Evolutionary conservation across 257 asterid genomes (phyloP).

Genomic region (Primulina eburnea): DNA sequence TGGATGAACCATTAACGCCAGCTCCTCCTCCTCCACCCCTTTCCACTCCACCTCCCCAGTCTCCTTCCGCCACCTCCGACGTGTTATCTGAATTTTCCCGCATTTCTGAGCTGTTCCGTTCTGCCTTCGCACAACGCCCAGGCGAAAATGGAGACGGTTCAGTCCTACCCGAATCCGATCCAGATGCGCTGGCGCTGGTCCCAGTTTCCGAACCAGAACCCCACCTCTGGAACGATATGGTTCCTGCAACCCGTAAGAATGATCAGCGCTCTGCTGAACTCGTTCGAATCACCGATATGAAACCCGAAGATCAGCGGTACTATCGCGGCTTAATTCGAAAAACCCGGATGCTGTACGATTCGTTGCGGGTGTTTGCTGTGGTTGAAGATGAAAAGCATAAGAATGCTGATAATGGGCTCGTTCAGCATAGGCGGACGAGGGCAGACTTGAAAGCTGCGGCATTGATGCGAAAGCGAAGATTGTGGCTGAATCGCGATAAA

Average conservation of each 20-base stretch:
- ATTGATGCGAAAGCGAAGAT: conserved; percentile 50
- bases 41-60: background rate
- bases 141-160: conserved; percentile 21
- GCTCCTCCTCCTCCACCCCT: background rate
- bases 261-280: conserved; percentile 48
- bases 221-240: conserved; percentile 29
- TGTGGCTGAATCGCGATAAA: conserved; percentile 77
- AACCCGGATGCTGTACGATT: conserved; percentile 27
- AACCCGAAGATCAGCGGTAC: conserved; percentile 23
- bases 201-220: conserved; percentile 31
- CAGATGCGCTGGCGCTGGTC: conserved; percentile 41
- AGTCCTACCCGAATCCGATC: conserved; percentile 29
- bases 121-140: conserved; percentile 32
- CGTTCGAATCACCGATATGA: conserved; percentile 47
- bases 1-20: conserved; percentile 36
- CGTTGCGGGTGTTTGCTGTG: conserved; percentile 21
- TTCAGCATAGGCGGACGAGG: conserved; percentile 34
- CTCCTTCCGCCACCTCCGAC: conserved; percentile 25
- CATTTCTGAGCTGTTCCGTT: conserved; percentile 46
- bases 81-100: conserved; percentile 51
- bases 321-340: conserved; percentile 26
- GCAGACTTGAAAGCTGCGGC: conserved; percentile 65
- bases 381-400: conserved; percentile 19
- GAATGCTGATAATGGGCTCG: background rate
- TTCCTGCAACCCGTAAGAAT: conserved; percentile 28